Evolutionary conservation across 345 rosid species (phyloP).

Genomic region (Rhodomyrtus tomentosa): DNA sequence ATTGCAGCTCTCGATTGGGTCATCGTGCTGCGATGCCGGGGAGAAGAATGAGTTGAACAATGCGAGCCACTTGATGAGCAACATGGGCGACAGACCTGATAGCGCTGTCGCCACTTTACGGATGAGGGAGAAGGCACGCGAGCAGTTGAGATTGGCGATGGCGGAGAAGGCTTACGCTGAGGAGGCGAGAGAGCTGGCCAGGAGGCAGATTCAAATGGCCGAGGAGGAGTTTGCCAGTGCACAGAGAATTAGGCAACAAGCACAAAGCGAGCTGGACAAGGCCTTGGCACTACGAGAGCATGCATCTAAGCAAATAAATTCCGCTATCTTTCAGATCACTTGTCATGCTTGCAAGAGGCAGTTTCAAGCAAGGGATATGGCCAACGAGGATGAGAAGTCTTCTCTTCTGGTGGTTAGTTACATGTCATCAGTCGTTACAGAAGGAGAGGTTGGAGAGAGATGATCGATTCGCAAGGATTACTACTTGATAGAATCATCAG

Average conservation of each 20-base stretch:
- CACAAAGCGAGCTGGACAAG: conserved; percentile 66
- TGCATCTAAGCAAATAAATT: conserved; percentile 53
- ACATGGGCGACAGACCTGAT: background rate
- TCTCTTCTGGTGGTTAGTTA: conserved; percentile 28
- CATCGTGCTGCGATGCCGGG: conserved; percentile 28
- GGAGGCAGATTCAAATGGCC: conserved; percentile 66
- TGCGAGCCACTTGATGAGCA: background rate
- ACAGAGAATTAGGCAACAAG: conserved; percentile 65
- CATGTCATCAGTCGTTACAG: conserved; percentile 36
- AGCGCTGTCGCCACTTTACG: background rate
- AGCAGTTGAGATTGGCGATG: conserved; percentile 53
- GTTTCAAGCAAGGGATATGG: conserved; percentile 20
- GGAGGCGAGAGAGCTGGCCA: conserved; percentile 56
- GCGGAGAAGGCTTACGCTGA: conserved; percentile 52
- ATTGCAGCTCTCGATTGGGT: conserved; percentile 58
- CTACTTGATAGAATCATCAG: background rate
- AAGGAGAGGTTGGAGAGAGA: conserved; percentile 20
- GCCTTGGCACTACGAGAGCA: conserved; percentile 53
- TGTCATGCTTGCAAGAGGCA: conserved; percentile 66
- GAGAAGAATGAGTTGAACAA: conserved; percentile 9
- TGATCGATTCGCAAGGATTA: background rate
- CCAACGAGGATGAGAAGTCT: conserved; percentile 20
- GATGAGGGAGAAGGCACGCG: conserved; percentile 5
- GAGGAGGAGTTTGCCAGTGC: conserved; percentile 79
- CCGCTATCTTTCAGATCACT: conserved; percentile 62